Evolutionary conservation across 371 early-diverging fungal genomes (phyloP).

Genomic region (Choanephora cucurbitarum): DNA sequence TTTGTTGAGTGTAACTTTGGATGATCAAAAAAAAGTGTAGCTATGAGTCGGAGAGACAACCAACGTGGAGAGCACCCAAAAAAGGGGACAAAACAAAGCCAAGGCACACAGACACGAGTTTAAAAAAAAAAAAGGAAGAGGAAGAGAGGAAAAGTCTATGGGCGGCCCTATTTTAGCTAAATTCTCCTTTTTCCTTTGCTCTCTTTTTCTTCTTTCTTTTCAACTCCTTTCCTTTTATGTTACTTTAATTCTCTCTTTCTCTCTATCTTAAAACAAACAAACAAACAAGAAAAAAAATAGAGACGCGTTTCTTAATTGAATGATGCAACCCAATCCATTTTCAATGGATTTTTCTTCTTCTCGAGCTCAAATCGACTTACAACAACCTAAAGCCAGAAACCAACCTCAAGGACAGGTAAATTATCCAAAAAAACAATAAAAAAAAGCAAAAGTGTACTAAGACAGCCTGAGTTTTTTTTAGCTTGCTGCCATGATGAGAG

Average conservation of each 20-base stretch:
- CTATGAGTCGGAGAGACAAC: constrained; percentile 9
- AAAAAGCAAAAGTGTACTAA: neutral
- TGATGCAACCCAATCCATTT: constrained; percentile 21
- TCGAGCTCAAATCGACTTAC: constrained; percentile 23
- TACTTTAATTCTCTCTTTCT: neutral
- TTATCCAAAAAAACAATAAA: no score
- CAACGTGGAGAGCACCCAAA: constrained; percentile 24
- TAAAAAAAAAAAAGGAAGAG: neutral
- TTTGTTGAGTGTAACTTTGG: no score
- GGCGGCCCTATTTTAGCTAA: no score
- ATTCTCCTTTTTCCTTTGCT: constrained; percentile 6
- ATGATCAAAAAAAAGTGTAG: no score
- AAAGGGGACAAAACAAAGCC: constrained; percentile 14
- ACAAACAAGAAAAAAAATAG: constrained; percentile 1
- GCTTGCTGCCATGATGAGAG: constrained; percentile 33
- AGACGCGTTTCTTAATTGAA: constrained; percentile 8
- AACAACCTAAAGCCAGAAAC: constrained; percentile 30
- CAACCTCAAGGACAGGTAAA: constrained; percentile 33
- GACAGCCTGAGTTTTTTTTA: constrained; percentile 5
- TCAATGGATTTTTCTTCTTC: constrained; percentile 12
- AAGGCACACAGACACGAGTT: constrained; percentile 17
- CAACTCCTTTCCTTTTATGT: neutral
- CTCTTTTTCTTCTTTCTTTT: constrained; percentile 1
- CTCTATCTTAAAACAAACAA: neutral
- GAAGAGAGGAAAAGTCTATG: no score